Evolutionary conservation across 306 rosid species (phyloP).

Genomic region (Coriaria nepalensis): DNA sequence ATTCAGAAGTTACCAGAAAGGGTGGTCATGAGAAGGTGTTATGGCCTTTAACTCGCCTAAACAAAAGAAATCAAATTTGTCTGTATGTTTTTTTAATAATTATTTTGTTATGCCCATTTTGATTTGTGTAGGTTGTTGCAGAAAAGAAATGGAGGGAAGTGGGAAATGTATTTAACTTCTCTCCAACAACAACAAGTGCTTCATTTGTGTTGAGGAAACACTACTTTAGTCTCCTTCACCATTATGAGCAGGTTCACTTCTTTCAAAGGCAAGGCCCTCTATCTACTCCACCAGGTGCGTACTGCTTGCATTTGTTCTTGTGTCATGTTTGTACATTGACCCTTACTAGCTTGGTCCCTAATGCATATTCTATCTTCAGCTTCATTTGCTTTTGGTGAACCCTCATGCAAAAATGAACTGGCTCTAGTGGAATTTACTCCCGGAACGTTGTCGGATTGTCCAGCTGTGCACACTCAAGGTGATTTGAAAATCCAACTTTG

Average conservation of each 20-base stretch:
- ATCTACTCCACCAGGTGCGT: constrained; percentile 42
- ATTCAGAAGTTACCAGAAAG: constrained; percentile 73
- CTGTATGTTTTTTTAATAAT: too few species aligned
- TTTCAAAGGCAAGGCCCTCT: constrained; percentile 53
- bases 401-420: constrained; percentile 51
- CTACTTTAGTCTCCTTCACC: constrained; percentile 64
- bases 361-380: constrained; percentile 18
- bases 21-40: constrained; percentile 86
- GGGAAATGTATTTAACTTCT: constrained; percentile 63
- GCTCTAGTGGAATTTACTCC: constrained; percentile 69
- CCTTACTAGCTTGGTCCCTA: not conserved
- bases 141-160: constrained; percentile 99
- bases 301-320: not conserved
- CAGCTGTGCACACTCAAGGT: constrained; percentile 40
- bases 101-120: too few species aligned
- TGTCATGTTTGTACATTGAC: not conserved
- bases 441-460: constrained; percentile 17
- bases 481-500: not conserved
- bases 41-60: not conserved
- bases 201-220: constrained; percentile 84
- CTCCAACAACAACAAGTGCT: constrained; percentile 87
- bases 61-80: too few species aligned
- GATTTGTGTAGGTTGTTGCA: constrained; percentile 48
- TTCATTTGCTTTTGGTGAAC: constrained; percentile 34
- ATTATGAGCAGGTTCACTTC: constrained; percentile 80